Base-by-base conservation (phyloP, 768 basidiomycete genomes). In the Russula sp. region DNA sequence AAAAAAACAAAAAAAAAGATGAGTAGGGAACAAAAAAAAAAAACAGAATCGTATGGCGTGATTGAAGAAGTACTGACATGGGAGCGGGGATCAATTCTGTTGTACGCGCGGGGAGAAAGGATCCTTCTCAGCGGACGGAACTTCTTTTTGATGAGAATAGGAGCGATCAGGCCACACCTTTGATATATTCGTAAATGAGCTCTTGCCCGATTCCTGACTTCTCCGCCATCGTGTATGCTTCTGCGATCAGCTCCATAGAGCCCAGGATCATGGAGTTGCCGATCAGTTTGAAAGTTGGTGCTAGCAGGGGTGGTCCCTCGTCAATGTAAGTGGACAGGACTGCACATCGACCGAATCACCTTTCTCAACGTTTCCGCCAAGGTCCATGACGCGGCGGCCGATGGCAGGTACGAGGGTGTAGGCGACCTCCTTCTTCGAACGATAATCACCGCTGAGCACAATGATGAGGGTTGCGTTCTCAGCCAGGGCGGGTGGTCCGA, bases 311-410 rank as follows among this genome's bases (percentile, higher is more conserved):
- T 34, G 16, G 18, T 13, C 9, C 34, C 5, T 45, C 7, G 40
- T 63, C 56, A 51, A 42, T 51, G 37, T 4, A 32, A 52, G 13
- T 5, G 18, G 34, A 22, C 11, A 42, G 16, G 51, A 57, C 22
- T 22, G 48, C 7, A 48, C 7, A 20, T 8, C 68, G 8, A 37
- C 8, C 20, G 49, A n/a, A 31, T 37, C 52, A 82, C 89, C 91
- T 75, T 90, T 88, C 75, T 94, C 90, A 37, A 94, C 79, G 72
- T 95, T 92, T 31, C 82, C 86, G 31, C 94, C 94, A 11, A 96
- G 79, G 72, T 95, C 94, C 22, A 87, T 74, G 35, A 86, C 83
- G 71, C 90, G 93, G 64, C 82, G 78, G 20, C 86, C 94, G 51
- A 93, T 80, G 6, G 86, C 82, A 14, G 93, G 93, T 0, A 93